Evolutionary conservation across 176 grass and related monocot species (phyloP), one percentile per base, ranked within the genome.

Genomic region (Carex kokanica): DNA sequence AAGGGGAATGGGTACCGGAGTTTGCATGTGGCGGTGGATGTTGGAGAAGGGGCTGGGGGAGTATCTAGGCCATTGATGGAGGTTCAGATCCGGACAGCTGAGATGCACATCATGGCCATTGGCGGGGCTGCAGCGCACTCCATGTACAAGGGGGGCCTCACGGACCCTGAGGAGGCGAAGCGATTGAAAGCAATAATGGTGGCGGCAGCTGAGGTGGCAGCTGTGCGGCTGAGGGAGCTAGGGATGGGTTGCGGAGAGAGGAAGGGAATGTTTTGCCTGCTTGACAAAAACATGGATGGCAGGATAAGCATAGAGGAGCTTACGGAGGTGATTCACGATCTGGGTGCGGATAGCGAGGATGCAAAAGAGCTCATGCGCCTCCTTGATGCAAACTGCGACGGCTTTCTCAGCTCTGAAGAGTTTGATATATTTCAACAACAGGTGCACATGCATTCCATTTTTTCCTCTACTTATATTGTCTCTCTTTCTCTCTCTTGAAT

Each of bases 281-380:
- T 98, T 41, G 95, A 98, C 60, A 98, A 91, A 79, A 98, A 98
- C 60, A 88, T 88, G 32, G 91, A 98, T 29, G 92, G 91, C 47
- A 94, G 89, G 64, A 98, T 98, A 78, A 98, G 95, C 84, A 88
- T 98, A 3, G 95, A 98, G 60, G 95, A 98, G 77, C 92, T 98
- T 31, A 91, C 89, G 1, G 95, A 94, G 47, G 87, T 98, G 62
- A 98, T 98, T 89, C 88, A 95, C 23, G 95, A 98, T 59, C 90
- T 98, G 52, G 95, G 95, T 51, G 95, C 95, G 0, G 89, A 88
- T 53, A 88, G 83, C 34, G 83, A 94, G 64, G 95, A 98, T 41
- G 95, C 95, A 5, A 66, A 68, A 57, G 95, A 91, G 38, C 87
- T 98, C 43, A 98, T 95, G 95, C 90, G 83, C 62, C 92, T 93